Base-by-base conservation (phyloP, 2,329 filamentous ascomycete species). In the Aspergillus sp. region DNA sequence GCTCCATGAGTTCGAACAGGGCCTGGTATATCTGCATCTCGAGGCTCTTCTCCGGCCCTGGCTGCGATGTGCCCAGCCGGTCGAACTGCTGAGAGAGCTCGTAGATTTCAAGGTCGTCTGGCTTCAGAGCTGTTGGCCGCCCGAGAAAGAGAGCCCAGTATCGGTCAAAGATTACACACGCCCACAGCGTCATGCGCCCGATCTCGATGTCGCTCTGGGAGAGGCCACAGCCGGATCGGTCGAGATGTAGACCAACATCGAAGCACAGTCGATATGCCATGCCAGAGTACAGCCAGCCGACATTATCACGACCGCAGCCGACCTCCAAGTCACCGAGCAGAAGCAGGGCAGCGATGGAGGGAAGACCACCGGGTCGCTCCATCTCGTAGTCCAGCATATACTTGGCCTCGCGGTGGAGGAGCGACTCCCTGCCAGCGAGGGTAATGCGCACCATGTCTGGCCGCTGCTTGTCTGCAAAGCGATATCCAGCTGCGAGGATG, bases 311-410 rank as follows among this genome's bases (percentile, higher is more conserved):
- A 8, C 45, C 45, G 12, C 45, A 48, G 18, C 45, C 45, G 18
- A 48, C 45, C 30, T 48, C 45, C 30, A 48, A 5, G 13, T 48
- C 45, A 1, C 45, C 45, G 3, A 48, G 11, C 3, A 48, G 45
- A 4, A 48, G 17, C 15, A 48, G 17, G n/a, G 45, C 45, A n/a
- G 45, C 45, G 17, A 48, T 48, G n/a, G 45, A 48, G 30, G 45
- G 45, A 9, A 48, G 30, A 15, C 45, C 45, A 11, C 45, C 45
- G 1, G 45, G 45, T 15, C 45, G 45, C 45, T 48, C 45, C 18
- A 48, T 48, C 30, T 48, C 45, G 30, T 48, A 48, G 45, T 48
- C 45, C 4, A 48, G 45, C 45, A 48, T 48, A 30, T 48, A 48
- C 45, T 48, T 48, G n/a, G 45, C 45, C 30, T 48, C 45, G 17